Evolutionary conservation across 306 rosid genomes (phyloP).

Genomic region (Canavalia ensiformis): DNA sequence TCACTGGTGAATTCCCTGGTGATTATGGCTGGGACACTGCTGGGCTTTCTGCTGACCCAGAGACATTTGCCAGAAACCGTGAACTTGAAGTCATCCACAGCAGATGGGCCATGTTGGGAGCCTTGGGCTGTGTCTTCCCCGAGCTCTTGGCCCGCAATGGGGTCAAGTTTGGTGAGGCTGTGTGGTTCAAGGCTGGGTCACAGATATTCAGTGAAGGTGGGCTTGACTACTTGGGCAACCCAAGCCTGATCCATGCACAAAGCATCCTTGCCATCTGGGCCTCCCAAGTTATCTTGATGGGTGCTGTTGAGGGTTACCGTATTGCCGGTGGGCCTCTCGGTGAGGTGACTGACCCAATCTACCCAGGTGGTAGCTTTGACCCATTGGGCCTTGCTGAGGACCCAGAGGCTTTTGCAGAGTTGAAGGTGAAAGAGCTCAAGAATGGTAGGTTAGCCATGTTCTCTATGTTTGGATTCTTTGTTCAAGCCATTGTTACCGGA

Average conservation of each 20-base stretch:
- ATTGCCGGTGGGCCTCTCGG: constrained; percentile 49
- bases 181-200: constrained; percentile 11
- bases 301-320: constrained; percentile 39
- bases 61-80: constrained; percentile 41
- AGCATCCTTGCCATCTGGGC: constrained; percentile 16
- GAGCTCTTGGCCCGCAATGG: constrained; percentile 28
- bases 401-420: constrained; percentile 45
- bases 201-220: constrained; percentile 14
- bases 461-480: constrained; percentile 46
- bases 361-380: constrained; percentile 35
- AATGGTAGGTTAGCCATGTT: constrained; percentile 48
- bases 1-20: constrained; percentile 42
- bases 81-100: constrained; percentile 40
- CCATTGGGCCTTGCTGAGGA: constrained; percentile 44
- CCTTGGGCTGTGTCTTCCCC: not conserved
- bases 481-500: constrained; percentile 43
- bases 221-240: constrained; percentile 31
- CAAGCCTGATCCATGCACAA: constrained; percentile 6
- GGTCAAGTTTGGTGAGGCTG: constrained; percentile 14
- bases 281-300: constrained; percentile 18
- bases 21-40: constrained; percentile 46
- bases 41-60: constrained; percentile 46
- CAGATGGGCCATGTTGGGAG: constrained; percentile 48
- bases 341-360: constrained; percentile 46
- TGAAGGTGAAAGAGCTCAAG: constrained; percentile 45